Base-by-base conservation (phyloP, 139 green algal species). In the Coelastrella sp. region DNA sequence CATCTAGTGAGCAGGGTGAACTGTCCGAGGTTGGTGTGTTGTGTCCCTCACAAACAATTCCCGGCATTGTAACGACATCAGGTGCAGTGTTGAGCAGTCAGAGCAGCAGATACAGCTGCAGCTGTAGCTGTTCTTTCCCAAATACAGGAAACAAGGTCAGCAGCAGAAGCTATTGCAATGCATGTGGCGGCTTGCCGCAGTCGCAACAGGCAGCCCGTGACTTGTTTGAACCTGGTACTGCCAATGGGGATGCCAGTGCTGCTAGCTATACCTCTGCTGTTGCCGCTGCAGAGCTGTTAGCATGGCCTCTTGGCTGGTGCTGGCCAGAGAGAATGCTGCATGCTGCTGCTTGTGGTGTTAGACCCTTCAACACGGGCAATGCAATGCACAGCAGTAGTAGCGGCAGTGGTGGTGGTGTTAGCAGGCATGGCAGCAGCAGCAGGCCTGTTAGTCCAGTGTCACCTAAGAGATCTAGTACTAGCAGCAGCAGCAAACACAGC, bases 371-470 rank as follows among this genome's bases (percentile, higher is more conserved):
- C 79, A 12, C 58, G 49, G 1, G 49, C 78, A 84, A 20, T 8
- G 79, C 56, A 70, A 8, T 22, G 78, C 6, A 68, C 49, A 12
- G 35, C 78, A 19, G 57, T 19, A 17, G 7, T 24, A 25, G 70
- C 70, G 15, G 70, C 70, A 78, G 19, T 24, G 12, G 70, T 78
- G 70, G 7, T 24, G 70, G 12, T 27, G 15, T 20, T 70, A 27
- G 10, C 78, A 72, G 78, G 74, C 74, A 81, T 27, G 25, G 25
- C 75, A 17, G 24, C 75, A 82, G 75, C 75, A 82, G 75, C 25
- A 82, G 24, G 11, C 24, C 11, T 6, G 57, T 57, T 22, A 85
- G 79, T 19, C 12, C 63, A 70, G 15, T 70, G 5, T 22, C 12
- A 12, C 63, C 63, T 70, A 70, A 49, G 63, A 70, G 15, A 17